Evolutionary conservation across 2,329 filamentous ascomycete genomes (phyloP), one percentile per base, ranked within the genome.

Genomic region (Raffaelea albimanens): DNA sequence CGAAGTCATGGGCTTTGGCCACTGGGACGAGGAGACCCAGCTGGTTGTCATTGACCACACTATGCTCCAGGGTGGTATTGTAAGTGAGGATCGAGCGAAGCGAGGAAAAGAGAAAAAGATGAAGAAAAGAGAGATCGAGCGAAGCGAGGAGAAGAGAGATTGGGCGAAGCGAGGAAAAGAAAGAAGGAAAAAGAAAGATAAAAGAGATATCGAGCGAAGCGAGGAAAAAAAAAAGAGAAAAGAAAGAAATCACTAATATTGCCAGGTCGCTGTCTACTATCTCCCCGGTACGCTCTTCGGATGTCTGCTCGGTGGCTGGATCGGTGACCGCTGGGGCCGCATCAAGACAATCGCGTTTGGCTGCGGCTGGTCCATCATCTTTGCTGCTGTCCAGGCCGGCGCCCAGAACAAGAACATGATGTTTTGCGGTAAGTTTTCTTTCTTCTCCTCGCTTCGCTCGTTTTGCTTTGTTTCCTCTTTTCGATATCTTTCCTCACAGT

Each of bases 391-490:
- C 52, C 83, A 87, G 60, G 76, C 74, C 52, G 78, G 78, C 1
- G 80, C 83, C 0, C 72, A 78, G 63, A 85, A 83, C 53, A 67
- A 76, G 40, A 66, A 73, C 23, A 85, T 82, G 82, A 86, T 86
- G 82, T 81, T 84, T 51, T 81, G 75, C 57, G 72, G 72, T 76
- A 63, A 58, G 73, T 59, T 11, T 7, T 20, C 10, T 11, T 11
- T 39, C 36, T 34, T 10, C 16, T 34, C 16, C 31, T 16, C 31
- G 31, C 16, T 34, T 16, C 16, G 31, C 16, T 34, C 10, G 31
- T 34, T 34, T 34, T 34, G 10, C 36, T 39, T 39, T 10, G n/a
- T n/a, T n/a, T n/a, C n/a, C n/a, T n/a, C n/a, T n/a, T n/a, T n/a
- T n/a, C n/a, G n/a, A n/a, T n/a, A n/a, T n/a, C n/a, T n/a, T n/a